Percentiles rank a stretch among this genome's conserved stretches.
These are phyloP conservation scores for Anthostomella pinea DNA, from an alignment of 2,329 filamentous ascomycete species.

Conservation along the genomic window DNA sequence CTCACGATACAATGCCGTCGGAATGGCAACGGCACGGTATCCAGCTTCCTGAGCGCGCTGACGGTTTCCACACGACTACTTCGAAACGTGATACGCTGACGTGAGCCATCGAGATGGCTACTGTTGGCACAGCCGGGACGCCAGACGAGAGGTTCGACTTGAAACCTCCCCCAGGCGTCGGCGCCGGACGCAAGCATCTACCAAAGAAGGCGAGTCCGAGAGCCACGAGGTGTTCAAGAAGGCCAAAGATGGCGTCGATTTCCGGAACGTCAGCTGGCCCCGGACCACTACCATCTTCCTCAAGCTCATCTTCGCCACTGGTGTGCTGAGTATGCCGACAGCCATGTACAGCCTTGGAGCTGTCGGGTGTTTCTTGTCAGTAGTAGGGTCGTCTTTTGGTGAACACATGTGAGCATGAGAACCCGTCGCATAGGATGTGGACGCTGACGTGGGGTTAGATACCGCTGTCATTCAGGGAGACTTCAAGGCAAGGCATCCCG, in stretches of 20 bases:
- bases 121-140: conserved; percentile 3
- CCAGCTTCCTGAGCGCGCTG: no score
- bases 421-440: no score
- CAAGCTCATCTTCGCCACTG: conserved; percentile 37
- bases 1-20: no score
- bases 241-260: conserved; percentile 46
- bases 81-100: no score
- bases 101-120: conserved; percentile 6
- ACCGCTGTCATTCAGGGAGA: conserved; percentile 22
- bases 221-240: conserved; percentile 47
- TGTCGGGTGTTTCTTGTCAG: conserved; percentile 22
- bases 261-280: conserved; percentile 52
- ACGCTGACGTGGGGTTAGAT: conserved; percentile 4
- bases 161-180: conserved; percentile 1
- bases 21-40: no score
- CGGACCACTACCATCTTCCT: conserved; percentile 51
- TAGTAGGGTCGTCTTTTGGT: conserved; percentile 25
- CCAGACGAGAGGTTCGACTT: conserved; percentile 8
- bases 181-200: conserved; percentile 2
- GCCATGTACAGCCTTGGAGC: conserved; percentile 27
- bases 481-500: conserved; percentile 21
- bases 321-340: conserved; percentile 26
- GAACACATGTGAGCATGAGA: conserved; percentile 25
- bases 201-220: conserved; percentile 16
- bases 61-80: no score